Conservation (phyloP, 2,329 filamentous ascomycete genomes). For the Stenocarpella maydis region DNA sequence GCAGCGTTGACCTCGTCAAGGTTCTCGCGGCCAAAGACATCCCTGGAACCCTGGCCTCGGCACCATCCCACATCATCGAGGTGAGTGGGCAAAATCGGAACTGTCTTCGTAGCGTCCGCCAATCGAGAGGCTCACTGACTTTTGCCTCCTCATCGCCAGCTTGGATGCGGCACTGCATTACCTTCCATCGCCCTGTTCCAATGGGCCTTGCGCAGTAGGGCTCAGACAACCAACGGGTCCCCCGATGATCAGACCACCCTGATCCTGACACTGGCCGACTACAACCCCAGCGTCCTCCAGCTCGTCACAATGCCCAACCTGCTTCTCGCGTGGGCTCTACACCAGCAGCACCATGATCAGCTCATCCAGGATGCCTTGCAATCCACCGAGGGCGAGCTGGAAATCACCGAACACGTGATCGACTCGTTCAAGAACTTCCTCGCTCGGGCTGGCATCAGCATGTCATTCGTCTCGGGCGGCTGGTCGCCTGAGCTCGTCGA, state of each 20-base stretch:
- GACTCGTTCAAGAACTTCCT: slow-evolving; percentile 66
- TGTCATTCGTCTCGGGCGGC: slow-evolving; percentile 77
- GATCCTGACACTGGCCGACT: slow-evolving; percentile 76
- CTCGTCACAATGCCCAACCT: slow-evolving; percentile 84
- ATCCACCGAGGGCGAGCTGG: slow-evolving; percentile 66
- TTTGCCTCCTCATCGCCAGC: slow-evolving; percentile 51
- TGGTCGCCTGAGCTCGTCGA: slow-evolving; percentile 74
- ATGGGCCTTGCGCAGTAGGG: slow-evolving; percentile 50
- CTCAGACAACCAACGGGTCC: slow-evolving; percentile 3
- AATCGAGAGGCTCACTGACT: slow-evolving; percentile 37
- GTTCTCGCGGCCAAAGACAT: slow-evolving; percentile 59
- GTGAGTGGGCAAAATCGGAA: slow-evolving; percentile 48
- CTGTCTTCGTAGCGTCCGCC: slow-evolving; percentile 18
- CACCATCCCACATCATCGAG: slow-evolving; percentile 60
- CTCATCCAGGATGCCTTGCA: slow-evolving; percentile 54
- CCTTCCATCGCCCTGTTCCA: slow-evolving; percentile 77
- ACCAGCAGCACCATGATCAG: slow-evolving; percentile 48
- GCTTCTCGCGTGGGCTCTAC: slow-evolving; percentile 72
- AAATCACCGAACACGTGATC: slow-evolving; percentile 66
- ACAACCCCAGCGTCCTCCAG: slow-evolving; percentile 79
- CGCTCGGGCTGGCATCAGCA: slow-evolving; percentile 54
- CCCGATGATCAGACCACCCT: slow-evolving; percentile 47
- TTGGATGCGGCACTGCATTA: slow-evolving; percentile 81
- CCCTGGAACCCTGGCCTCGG: slow-evolving; percentile 44
- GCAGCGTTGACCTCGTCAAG: slow-evolving; percentile 80